Evolutionary conservation across 305 asterid genomes (phyloP).

Genomic region (Petunia hybrid): DNA sequence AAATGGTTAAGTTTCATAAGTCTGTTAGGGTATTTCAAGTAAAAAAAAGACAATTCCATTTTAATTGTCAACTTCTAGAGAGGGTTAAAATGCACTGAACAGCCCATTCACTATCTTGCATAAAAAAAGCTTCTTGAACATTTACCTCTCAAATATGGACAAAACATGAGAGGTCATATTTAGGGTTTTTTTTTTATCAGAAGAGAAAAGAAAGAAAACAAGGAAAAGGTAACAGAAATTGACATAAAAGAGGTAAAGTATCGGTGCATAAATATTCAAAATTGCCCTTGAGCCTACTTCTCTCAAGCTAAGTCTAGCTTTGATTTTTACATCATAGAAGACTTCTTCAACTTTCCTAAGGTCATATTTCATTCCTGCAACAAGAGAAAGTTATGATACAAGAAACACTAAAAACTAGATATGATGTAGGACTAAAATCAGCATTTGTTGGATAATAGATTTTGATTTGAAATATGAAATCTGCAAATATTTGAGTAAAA

Average conservation of each 20-base stretch:
- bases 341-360: conserved; percentile 93
- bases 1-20: too few relatives aligned
- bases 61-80: too few relatives aligned
- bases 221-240: too few relatives aligned
- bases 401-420: neutral
- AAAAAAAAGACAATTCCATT: neutral
- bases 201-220: neutral
- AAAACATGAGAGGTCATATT: too few relatives aligned
- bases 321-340: conserved; percentile 83
- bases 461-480: neutral
- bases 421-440: neutral
- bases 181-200: too few relatives aligned
- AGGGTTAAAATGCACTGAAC: too few relatives aligned
- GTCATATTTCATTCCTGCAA: conserved; percentile 94
- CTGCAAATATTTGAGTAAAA: neutral
- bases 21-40: neutral
- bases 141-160: too few relatives aligned
- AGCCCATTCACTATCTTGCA: too few relatives aligned
- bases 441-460: neutral
- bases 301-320: conserved; percentile 52
- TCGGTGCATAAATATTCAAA: conserved; percentile 33
- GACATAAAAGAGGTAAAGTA: neutral
- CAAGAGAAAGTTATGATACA: neutral
- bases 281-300: conserved; percentile 42
- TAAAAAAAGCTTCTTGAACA: too few relatives aligned